These are phyloP conservation scores for Ascochyta fabae DNA, from an alignment of 2,329 filamentous ascomycete species.

Conservation along the genomic window DNA sequence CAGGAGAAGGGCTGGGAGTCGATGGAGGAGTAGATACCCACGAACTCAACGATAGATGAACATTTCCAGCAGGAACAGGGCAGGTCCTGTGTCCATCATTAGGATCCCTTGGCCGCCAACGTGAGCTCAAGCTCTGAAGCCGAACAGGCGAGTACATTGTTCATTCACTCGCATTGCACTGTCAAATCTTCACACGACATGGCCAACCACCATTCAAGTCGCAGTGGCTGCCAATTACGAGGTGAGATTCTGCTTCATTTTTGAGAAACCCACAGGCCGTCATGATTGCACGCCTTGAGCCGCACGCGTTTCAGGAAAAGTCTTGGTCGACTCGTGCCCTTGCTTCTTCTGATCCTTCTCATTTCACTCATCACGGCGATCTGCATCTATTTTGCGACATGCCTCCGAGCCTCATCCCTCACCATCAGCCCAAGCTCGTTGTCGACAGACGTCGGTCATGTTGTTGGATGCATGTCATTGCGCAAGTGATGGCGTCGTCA, in stretches of 20 bases:
- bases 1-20: conserved; percentile 49
- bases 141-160: too few species aligned
- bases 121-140: too few species aligned
- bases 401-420: not conserved
- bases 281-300: conserved; percentile 9
- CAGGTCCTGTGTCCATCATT: too few species aligned
- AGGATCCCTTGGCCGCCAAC: too few species aligned
- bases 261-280: not conserved
- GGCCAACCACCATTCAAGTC: not conserved
- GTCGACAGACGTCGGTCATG: not conserved
- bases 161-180: not conserved
- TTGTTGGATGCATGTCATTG: not conserved
- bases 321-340: conserved; percentile 11
- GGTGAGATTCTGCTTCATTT: not conserved
- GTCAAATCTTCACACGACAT: not conserved
- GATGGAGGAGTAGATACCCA: conserved; percentile 50
- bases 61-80: not conserved
- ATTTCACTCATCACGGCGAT: conserved; percentile 10
- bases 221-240: not conserved
- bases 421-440: not conserved
- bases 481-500: not conserved
- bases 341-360: conserved; percentile 17
- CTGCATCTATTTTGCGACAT: not conserved
- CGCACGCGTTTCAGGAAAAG: conserved; percentile 17
- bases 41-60: conserved; percentile 5